A percentile compares a stretch with the other conserved stretches of the same genome.
phyloP scores from a whole-genome alignment of 768 basidiomycete genomes.

The Galerina sulciceps region DNA sequence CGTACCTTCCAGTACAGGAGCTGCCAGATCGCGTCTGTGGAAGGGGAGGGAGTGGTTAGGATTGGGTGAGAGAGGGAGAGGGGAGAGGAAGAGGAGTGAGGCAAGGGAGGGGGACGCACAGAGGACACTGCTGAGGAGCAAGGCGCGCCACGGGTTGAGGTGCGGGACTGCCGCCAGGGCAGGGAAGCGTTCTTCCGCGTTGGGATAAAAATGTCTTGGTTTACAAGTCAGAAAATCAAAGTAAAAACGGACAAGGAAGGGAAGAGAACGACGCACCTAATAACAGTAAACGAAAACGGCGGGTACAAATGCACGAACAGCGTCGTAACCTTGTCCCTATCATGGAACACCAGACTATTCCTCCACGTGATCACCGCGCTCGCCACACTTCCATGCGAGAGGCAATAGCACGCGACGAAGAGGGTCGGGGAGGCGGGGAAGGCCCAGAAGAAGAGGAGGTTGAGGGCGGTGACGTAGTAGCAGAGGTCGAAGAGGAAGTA shows the following conservation, averaged over 20 bases:
- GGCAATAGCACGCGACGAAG: conserved; percentile 91
- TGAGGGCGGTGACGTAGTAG: conserved; percentile 92
- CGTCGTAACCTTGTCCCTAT: conserved; percentile 93
- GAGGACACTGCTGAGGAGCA: conserved; percentile 80
- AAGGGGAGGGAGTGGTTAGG: conserved; percentile 11
- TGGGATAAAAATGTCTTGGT: conserved; percentile 84
- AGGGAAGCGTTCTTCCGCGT: conserved; percentile 82
- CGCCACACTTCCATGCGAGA: conserved; percentile 89
- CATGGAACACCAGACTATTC: conserved; percentile 98
- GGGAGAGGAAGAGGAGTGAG: no score
- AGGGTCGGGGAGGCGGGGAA: conserved; percentile 76
- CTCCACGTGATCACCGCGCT: conserved; percentile 98
- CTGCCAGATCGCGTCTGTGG: conserved; percentile 90
- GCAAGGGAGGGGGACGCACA: conserved; percentile 59
- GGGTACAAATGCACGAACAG: conserved; percentile 95
- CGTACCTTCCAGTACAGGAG: conserved; percentile 87
- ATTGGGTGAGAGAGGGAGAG: not conserved
- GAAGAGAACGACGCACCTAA: conserved; percentile 66
- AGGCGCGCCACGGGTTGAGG: conserved; percentile 69
- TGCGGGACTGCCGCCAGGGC: conserved; percentile 74
- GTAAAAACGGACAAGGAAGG: no score
- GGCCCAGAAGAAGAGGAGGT: conserved; percentile 91
- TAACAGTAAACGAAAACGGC: conserved; percentile 89
- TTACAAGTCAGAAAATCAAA: not conserved
- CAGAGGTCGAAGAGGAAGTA: conserved; percentile 94